A percentile compares a stretch with the other conserved stretches of the same genome.
Conservation (phyloP, 106 monocot species). For the Alisma plantagoaquatica region DNA sequence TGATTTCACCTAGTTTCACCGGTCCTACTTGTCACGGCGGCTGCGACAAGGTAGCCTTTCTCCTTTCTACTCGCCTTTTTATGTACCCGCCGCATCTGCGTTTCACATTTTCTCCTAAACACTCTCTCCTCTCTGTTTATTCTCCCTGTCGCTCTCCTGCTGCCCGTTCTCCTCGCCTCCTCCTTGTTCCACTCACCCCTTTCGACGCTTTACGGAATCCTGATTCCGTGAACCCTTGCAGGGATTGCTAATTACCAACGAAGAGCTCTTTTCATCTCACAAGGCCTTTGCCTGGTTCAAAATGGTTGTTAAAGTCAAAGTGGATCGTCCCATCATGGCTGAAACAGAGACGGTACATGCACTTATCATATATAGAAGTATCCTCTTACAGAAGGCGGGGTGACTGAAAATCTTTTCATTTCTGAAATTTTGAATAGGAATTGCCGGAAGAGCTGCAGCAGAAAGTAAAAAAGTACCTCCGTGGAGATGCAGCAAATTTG, state of each 20-base stretch:
- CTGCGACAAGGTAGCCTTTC: too few relatives aligned
- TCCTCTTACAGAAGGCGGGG: background rate
- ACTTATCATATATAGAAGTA: too few relatives aligned
- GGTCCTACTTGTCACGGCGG: too few relatives aligned
- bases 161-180: background rate
- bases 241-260: background rate
- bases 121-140: background rate
- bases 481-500: slow-evolving; percentile 58
- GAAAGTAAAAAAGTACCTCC: slow-evolving; percentile 64
- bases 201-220: background rate
- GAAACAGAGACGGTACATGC: too few relatives aligned
- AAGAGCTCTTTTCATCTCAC: background rate
- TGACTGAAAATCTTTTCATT: background rate
- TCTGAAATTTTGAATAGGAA: slow-evolving; percentile 17
- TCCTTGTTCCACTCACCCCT: background rate
- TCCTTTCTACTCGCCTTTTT: too few relatives aligned
- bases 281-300: background rate
- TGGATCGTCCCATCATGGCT: too few relatives aligned
- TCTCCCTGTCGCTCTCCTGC: background rate
- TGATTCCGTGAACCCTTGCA: background rate
- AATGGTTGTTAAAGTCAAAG: background rate
- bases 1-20: too few relatives aligned
- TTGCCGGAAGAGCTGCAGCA: slow-evolving; percentile 38
- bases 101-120: background rate
- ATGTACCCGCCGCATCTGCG: too few relatives aligned